phyloP scores from a whole-genome alignment of 306 rosid genomes.

The Elaeagnus macrophylla region DNA sequence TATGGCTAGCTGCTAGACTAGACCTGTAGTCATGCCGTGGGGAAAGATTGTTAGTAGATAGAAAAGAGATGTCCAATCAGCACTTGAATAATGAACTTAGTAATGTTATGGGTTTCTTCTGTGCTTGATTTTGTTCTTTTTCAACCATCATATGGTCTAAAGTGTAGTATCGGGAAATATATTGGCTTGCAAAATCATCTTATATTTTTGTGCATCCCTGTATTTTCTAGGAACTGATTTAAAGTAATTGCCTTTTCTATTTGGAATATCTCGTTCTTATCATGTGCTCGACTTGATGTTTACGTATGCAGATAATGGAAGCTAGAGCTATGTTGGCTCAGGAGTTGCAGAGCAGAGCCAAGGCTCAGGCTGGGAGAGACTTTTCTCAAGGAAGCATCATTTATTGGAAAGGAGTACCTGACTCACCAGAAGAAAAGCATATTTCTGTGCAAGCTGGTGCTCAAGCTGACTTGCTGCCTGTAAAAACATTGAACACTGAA shows the following conservation, averaged over 20 bases:
- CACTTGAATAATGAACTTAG: no score
- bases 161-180: no score
- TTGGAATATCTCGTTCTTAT: background rate
- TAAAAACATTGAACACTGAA: conserved; percentile 28
- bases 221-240: background rate
- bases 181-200: no score
- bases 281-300: conserved; percentile 11
- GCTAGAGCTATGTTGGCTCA: conserved; percentile 63
- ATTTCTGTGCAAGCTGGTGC: conserved; percentile 43
- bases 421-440: conserved; percentile 35
- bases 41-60: no score
- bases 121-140: no score
- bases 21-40: no score
- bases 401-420: conserved; percentile 26
- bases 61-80: no score
- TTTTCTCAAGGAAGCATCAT: conserved; percentile 20
- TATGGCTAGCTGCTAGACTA: no score
- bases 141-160: no score
- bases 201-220: no score
- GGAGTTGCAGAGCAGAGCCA: conserved; percentile 34
- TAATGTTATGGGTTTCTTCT: no score
- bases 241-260: background rate
- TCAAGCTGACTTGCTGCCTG: conserved; percentile 32
- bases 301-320: conserved; percentile 55
- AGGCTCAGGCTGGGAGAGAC: conserved; percentile 37